A percentile compares a stretch with the other conserved stretches of the same genome.
Conservation (phyloP, 192 early-diverging fungal genomes). For the Entomortierella lignicola region DNA sequence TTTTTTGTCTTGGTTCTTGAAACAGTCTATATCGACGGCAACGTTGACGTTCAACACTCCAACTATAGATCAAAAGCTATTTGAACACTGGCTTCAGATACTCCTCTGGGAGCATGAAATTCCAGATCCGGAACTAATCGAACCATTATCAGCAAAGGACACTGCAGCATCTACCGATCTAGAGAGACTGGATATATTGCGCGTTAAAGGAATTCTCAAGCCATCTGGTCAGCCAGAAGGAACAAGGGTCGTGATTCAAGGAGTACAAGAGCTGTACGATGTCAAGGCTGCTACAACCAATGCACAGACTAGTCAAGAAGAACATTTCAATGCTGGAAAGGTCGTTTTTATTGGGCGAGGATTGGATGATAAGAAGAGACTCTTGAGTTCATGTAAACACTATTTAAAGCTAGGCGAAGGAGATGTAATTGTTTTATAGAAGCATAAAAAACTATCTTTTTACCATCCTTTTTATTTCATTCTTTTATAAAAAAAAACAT, state of each 20-base stretch:
- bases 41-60: conserved; percentile 60
- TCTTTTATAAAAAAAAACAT: background rate
- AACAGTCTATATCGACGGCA: conserved; percentile 68
- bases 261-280: conserved; percentile 75
- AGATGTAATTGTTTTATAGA: conserved; percentile 23
- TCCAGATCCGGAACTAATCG: conserved; percentile 30
- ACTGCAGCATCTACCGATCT: background rate
- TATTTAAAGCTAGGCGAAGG: conserved; percentile 16
- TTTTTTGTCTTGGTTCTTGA: too few relatives aligned
- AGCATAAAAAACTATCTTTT: background rate
- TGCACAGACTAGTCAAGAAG: conserved; percentile 10
- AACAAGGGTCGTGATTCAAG: conserved; percentile 67
- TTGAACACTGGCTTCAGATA: conserved; percentile 80
- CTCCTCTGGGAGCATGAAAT: conserved; percentile 74
- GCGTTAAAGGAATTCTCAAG: conserved; percentile 67
- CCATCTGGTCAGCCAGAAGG: conserved; percentile 39
- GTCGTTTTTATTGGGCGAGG: conserved; percentile 58
- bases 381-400: conserved; percentile 27
- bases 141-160: background rate
- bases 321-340: conserved; percentile 28
- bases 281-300: conserved; percentile 28
- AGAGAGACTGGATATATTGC: conserved; percentile 61
- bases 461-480: background rate
- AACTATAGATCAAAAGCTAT: conserved; percentile 57
- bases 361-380: conserved; percentile 21